A percentile compares a stretch with the other conserved stretches of the same genome.
phyloP scores from a whole-genome alignment of 2,329 filamentous ascomycete species.

The Pseudophaeomoniella oleicola region DNA sequence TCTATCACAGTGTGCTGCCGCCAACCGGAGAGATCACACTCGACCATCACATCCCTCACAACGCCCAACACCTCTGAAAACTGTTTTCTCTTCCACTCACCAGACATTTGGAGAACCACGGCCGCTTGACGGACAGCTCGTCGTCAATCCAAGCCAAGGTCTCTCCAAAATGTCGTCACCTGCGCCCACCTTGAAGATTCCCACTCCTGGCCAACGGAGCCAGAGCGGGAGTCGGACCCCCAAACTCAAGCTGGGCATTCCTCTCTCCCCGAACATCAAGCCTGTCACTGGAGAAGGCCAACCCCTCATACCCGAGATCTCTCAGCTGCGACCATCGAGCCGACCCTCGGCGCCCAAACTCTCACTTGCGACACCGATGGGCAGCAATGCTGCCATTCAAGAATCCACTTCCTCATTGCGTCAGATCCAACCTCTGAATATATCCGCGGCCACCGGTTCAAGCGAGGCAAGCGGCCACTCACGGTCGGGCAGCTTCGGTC shows the following conservation, averaged over 20 bases:
- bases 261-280: conserved; percentile 69
- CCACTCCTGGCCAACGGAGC: conserved; percentile 56
- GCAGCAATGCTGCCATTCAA: conserved; percentile 58
- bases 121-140: not conserved
- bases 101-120: not conserved
- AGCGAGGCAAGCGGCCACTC: conserved; percentile 73
- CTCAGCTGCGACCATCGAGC: conserved; percentile 17
- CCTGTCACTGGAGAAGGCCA: conserved; percentile 47
- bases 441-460: conserved; percentile 24
- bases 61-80: no score
- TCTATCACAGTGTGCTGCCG: no score
- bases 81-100: not conserved
- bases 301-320: conserved; percentile 15
- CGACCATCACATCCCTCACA: no score
- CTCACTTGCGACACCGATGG: conserved; percentile 78
- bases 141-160: conserved; percentile 9
- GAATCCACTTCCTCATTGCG: conserved; percentile 41
- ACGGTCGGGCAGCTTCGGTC: conserved; percentile 69
- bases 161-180: conserved; percentile 53
- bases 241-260: conserved; percentile 77
- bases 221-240: conserved; percentile 52
- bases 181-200: conserved; percentile 68
- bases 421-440: conserved; percentile 37
- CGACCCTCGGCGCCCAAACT: conserved; percentile 63
- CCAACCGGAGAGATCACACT: no score